These are phyloP conservation scores for Naganishia vishniacii DNA, from an alignment of 768 basidiomycete species.

Conservation along the genomic window DNA sequence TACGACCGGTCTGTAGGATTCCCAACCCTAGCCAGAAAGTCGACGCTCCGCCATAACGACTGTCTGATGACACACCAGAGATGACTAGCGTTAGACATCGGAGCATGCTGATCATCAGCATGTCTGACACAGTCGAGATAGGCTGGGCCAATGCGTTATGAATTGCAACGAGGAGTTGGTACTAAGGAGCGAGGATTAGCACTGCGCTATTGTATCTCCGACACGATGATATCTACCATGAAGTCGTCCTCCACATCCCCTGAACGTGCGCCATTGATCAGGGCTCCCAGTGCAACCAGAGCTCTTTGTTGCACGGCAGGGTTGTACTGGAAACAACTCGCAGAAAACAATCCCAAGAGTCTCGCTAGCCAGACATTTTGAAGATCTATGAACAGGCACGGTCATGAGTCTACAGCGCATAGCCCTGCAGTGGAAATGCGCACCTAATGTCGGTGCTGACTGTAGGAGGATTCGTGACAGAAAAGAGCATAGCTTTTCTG, in stretches of 20 bases:
- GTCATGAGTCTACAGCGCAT: neutral
- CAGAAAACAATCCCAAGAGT: conserved; percentile 13
- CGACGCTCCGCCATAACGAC: conserved; percentile 14
- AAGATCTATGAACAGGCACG: neutral
- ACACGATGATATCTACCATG: neutral
- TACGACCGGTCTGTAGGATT: conserved; percentile 17
- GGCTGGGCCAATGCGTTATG: conserved; percentile 22
- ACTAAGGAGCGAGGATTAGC: neutral
- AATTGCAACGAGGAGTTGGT: conserved; percentile 23
- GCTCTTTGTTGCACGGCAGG: conserved; percentile 25
- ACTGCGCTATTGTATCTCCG: neutral
- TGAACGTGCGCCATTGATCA: conserved; percentile 7
- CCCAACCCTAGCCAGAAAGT: conserved; percentile 22
- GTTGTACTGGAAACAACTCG: conserved; percentile 25
- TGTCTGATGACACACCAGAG: conserved; percentile 19
- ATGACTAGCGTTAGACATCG: conserved; percentile 18
- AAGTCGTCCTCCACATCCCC: conserved; percentile 25
- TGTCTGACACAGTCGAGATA: conserved; percentile 6
- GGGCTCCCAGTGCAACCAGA: conserved; percentile 15
- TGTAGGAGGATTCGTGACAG: neutral
- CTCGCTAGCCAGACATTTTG: conserved; percentile 22
- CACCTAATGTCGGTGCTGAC: conserved; percentile 16
- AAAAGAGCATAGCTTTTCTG: conserved; percentile 6
- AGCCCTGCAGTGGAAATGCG: neutral
- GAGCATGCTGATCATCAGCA: conserved; percentile 15